Evolutionary conservation across 164 flowering plant genomes (phyloP), one percentile per base, ranked within the genome.

Genomic region (Berberis thunbergii): DNA sequence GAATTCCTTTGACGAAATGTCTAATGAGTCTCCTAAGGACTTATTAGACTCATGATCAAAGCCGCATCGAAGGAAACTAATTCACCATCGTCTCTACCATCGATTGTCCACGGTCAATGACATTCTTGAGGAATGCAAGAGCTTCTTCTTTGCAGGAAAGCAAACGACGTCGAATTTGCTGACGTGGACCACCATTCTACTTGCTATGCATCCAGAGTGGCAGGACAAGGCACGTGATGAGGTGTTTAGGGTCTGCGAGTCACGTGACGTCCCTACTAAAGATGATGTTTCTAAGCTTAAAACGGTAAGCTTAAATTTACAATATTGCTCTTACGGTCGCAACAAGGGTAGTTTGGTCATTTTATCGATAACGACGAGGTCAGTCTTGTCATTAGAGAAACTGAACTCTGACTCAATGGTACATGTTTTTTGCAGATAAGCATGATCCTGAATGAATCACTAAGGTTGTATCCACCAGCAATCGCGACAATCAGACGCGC

Each of bases 181-280:
- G 82, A 94, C 99, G 72, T 94, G 99, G 99, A 89, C 91, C 0
- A 83, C 87, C 38, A 81, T 94, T 43, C 75, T 94, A 11, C 76
- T 94, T 1, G 97, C 99, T 44, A 91, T 91, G 96, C 93, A 94
- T 75, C 97, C 97, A 2, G 82, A 80, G 55, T 94, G 99, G 99
- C 99, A 94, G 76, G 79, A 60, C 42, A 65, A 54, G 73, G 99
- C 97, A 81, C 96, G 99, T 75, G 96, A 81, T 54, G 99, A 94
- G 82, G 88, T 94, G 5, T 43, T 87, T 39, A 70, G 70, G 46
- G 84, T 87, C 65, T 94, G 96, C 45, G 97, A 91, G 40, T 67
- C 92, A 80, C 96, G 89, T 81, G 91, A 81, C 70, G 43, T 74
- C 12, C 97, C 97, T 66, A 68, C 89, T 73, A 84, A 81, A 69